Conservation (phyloP, 2,329 filamentous ascomycete genomes). For the Ilyonectria robusta region DNA sequence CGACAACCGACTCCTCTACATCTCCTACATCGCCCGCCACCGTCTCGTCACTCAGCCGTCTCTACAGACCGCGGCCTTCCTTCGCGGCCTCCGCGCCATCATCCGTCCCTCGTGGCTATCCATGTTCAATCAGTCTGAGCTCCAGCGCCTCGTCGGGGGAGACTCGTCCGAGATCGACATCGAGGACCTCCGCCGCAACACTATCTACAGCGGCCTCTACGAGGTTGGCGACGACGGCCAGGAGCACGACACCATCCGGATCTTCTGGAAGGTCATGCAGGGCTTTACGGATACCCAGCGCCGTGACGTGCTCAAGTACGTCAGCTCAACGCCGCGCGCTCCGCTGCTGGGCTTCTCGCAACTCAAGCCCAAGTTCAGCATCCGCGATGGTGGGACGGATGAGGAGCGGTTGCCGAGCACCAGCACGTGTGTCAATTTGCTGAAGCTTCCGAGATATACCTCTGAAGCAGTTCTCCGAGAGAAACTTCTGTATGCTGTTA, state of each 20-base stretch:
- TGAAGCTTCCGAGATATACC: conserved; percentile 90
- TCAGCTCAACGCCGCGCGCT: conserved; percentile 92
- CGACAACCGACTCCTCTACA: conserved; percentile 93
- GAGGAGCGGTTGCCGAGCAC: conserved; percentile 88
- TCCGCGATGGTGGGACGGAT: conserved; percentile 77
- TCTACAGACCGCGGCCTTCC: conserved; percentile 88
- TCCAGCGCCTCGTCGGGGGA: conserved; percentile 93
- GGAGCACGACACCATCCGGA: conserved; percentile 86
- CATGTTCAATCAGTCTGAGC: conserved; percentile 98
- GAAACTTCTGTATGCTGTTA: conserved; percentile 91
- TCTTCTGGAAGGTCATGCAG: conserved; percentile 94
- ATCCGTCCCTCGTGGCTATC: conserved; percentile 94
- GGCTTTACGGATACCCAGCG: conserved; percentile 82
- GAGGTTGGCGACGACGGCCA: conserved; percentile 87
- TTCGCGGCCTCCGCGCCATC: conserved; percentile 87
- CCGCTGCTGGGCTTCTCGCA: conserved; percentile 91
- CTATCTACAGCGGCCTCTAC: conserved; percentile 90
- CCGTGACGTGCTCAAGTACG: conserved; percentile 92
- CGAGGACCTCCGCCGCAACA: conserved; percentile 86
- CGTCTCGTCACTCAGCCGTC: conserved; percentile 85
- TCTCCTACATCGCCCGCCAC: conserved; percentile 90
- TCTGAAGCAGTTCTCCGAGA: conserved; percentile 75
- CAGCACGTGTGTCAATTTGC: conserved; percentile 94
- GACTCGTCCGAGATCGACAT: conserved; percentile 90
- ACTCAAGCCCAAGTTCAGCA: conserved; percentile 88